Evolutionary conservation across 257 asterid species (phyloP), one percentile per base, ranked within the genome.

Genomic region (Solanum acaule): DNA sequence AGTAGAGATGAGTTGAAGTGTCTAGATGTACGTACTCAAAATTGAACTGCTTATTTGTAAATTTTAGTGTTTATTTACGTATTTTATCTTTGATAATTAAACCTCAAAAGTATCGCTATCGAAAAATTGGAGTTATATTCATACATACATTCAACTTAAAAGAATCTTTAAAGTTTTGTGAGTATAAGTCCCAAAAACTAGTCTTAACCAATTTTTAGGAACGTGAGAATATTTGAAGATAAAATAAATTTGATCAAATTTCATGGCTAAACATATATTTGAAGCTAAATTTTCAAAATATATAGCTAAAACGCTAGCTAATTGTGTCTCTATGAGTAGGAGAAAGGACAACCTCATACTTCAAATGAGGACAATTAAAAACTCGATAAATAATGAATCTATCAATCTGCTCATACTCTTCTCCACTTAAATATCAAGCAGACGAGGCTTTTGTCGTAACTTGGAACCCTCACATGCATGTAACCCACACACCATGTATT

Each of bases 191-290:
- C 7, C 6, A 59, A 9, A 20, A 23, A 4, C 6, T 61, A 10
- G 29, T 23, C 6, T 63, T 1, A 2, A n/a, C 4, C 29, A 63
- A 11, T 42, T 42, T 63, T 63, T 10, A 4, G 15, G 31, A 63
- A 23, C 7, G 1, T 10, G 14, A n/a, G 6, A 23, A 61, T 10
- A 61, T 10, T 61, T 63, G 3, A 63, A 10, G 31, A 63, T 4
- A 2, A 23, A 9, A 63, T 63, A 63, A 63, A 63, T 23, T 3
- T 23, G 0, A 23, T 10, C 15, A 63, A 63, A 63, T 23, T 23
- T 63, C 3, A n/a, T 0, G 0, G 0, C 15, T 2, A 63, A 63
- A n/a, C 3, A 4, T 1, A 23, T 61, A 61, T 23, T 9, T 61
- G 0, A 61, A 61, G 70, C 6, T 63, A 10, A 23, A 63, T 0